Evolutionary conservation across 2,329 filamentous ascomycete species (phyloP), one percentile per base, ranked within the genome.

Genomic region (Gyromitra esculenta): DNA sequence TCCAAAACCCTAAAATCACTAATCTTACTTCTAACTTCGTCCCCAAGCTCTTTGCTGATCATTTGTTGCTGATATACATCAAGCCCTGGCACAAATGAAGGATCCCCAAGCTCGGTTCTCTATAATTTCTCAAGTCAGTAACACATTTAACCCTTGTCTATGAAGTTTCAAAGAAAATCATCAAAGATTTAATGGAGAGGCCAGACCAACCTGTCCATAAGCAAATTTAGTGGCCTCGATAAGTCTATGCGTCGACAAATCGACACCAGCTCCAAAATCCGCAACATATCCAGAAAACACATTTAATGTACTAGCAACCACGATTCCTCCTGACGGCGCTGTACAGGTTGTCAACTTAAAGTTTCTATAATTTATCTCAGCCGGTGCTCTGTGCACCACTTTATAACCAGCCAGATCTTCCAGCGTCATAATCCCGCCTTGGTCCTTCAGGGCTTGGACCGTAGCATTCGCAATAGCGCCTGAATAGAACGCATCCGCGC

Each of bases 221-320:
- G 89, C 94, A 82, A 97, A 98, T 25, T 93, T 89, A 85, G 97
- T 93, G 11, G 94, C 91, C 85, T 98, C 96, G 81, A 93, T 89
- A 79, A 97, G 87, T 13, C 92, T 89, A 83, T 98, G 96, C 0
- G 91, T 91, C 21, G 83, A 84, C 56, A 88, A 84, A 15, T 48
- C 50, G 0, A 85, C 83, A 0, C 86, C 83, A 11, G 89, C 90
- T 15, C 7, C 8, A 45, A 74, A 74, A 62, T 95, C 89, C 48
- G 85, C 83, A 0, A 88, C 84, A 81, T 93, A 96, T 18, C 92
- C 91, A 83, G 95, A 91, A 83, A 97, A 87, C 41, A 91, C 93
- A 82, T 97, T 97, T 81, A 98, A 86, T 1, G 91, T 90, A 72
- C 89, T 90, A 80, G 97, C 85, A 3, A 89, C 89, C 0, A 97